Evolutionary conservation across 1,139 yeast genomes (phyloP).

Genomic region (Suhomyces chickasaworum): DNA sequence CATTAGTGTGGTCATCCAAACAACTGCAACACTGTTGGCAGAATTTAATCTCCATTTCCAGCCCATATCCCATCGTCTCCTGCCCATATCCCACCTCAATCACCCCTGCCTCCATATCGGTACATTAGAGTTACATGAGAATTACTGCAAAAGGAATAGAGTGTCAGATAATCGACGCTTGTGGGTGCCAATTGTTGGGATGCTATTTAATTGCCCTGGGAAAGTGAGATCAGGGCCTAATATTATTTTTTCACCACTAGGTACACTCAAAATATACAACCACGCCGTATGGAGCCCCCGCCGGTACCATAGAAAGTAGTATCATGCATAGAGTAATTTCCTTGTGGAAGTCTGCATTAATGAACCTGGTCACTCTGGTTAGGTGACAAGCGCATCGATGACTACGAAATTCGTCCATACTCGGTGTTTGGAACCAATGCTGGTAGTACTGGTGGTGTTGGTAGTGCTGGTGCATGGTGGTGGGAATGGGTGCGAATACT

Average conservation of each 20-base stretch:
- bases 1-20: too few species aligned
- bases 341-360: background rate
- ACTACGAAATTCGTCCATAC: too few species aligned
- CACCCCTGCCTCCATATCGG: background rate
- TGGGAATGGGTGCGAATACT: background rate
- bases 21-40: too few species aligned
- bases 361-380: background rate
- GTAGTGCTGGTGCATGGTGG: too few species aligned
- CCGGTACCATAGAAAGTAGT: background rate
- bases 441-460: too few species aligned
- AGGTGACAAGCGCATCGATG: background rate
- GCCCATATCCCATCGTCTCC: too few species aligned
- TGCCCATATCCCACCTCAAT: too few species aligned
- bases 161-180: background rate
- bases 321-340: background rate
- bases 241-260: background rate
- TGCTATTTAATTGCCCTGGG: background rate
- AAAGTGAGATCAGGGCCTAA: background rate
- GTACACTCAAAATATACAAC: background rate
- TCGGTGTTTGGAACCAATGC: background rate
- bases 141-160: constrained; percentile 10
- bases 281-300: background rate
- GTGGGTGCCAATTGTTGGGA: constrained; percentile 1
- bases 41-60: too few species aligned
- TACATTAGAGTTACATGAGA: background rate